A percentile compares a stretch with the other conserved stretches of the same genome.
Conservation (phyloP, 2,329 filamentous ascomycete genomes). For the Sarocladiaceae sp. region DNA sequence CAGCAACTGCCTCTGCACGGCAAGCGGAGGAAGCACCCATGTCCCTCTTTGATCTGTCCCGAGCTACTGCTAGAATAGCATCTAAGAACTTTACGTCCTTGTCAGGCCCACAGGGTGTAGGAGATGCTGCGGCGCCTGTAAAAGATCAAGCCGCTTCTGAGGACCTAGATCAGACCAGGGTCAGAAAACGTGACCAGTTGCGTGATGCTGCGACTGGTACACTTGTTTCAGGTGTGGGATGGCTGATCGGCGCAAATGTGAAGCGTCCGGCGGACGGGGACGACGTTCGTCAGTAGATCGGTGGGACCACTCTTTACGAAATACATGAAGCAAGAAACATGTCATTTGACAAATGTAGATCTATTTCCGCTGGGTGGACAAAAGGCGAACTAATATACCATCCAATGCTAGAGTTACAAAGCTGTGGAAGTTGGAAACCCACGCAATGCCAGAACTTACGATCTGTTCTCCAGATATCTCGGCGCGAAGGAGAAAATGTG, state of each 20-base stretch:
- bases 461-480: too few species aligned
- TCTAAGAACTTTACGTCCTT: conserved; percentile 54
- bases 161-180: conserved; percentile 31
- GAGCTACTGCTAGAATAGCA: conserved; percentile 56
- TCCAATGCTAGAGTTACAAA: too few species aligned
- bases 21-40: conserved; percentile 54
- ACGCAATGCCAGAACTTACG: too few species aligned
- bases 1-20: conserved; percentile 28
- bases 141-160: conserved; percentile 18
- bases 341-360: too few species aligned
- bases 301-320: too few species aligned
- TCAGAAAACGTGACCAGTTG: conserved; percentile 69
- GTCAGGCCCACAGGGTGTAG: conserved; percentile 40
- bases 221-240: conserved; percentile 62
- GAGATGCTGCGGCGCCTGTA: conserved; percentile 4
- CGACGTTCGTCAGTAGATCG: neutral
- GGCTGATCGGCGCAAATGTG: conserved; percentile 57
- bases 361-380: too few species aligned
- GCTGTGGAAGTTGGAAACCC: too few species aligned
- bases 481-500: too few species aligned
- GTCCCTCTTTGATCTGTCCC: conserved; percentile 61
- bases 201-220: conserved; percentile 64
- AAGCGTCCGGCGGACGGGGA: conserved; percentile 14
- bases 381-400: too few species aligned
- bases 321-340: neutral